Evolutionary conservation across 805 yeast species (phyloP).

Genomic region (Komagataella kurtzmanii): DNA sequence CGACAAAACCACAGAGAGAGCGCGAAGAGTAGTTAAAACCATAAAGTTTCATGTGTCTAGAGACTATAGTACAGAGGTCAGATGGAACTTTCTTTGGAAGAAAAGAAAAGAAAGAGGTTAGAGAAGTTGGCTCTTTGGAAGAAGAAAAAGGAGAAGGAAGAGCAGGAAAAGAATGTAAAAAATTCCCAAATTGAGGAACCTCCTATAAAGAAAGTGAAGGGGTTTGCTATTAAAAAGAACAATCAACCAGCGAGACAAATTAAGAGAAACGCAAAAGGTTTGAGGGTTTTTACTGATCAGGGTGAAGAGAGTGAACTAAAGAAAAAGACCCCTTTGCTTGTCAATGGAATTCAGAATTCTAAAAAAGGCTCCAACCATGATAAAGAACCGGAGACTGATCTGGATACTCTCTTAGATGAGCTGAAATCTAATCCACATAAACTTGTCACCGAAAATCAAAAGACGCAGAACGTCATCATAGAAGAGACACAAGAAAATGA

Average conservation of each 20-base stretch:
- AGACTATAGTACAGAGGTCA: neutral
- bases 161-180: conserved; percentile 2
- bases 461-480: neutral
- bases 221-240: conserved; percentile 7
- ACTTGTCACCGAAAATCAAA: neutral
- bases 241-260: conserved; percentile 1
- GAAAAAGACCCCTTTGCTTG: neutral
- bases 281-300: neutral
- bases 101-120: conserved; percentile 26
- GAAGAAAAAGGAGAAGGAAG: conserved; percentile 29
- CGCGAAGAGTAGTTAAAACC: neutral
- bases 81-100: conserved; percentile 13
- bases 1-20: neutral
- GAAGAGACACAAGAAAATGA: neutral
- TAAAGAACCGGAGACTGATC: neutral
- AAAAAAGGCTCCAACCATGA: neutral
- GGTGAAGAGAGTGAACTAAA: neutral
- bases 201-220: conserved; percentile 9
- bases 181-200: conserved; percentile 8
- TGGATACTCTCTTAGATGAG: neutral
- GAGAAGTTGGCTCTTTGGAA: conserved; percentile 51
- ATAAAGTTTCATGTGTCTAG: neutral
- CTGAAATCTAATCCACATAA: neutral
- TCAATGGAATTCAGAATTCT: neutral
- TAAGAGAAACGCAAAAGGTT: neutral